phyloP scores from a whole-genome alignment of 495 filamentous ascomycete species.

The Entonaema liquescens region DNA sequence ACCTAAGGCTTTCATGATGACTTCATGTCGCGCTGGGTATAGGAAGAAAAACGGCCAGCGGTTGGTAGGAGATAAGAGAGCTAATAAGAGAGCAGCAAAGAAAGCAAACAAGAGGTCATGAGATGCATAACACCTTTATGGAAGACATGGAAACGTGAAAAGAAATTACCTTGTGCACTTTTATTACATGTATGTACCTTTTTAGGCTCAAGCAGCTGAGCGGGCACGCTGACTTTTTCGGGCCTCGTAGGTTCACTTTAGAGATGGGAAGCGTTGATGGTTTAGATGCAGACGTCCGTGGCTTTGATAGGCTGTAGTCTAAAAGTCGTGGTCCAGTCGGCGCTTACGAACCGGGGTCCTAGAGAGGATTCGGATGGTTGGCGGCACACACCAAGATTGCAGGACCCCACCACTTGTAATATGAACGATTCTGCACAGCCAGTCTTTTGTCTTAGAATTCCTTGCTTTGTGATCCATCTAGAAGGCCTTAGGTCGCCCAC shows the following conservation, averaged over 20 bases:
- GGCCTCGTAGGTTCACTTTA: conserved; percentile 37
- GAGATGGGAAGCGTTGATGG: conserved; percentile 42
- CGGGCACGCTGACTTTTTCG: conserved; percentile 38
- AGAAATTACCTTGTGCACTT: conserved; percentile 40
- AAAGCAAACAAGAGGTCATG: conserved; percentile 45
- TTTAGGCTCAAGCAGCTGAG: conserved; percentile 48
- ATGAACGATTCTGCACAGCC: conserved; percentile 53
- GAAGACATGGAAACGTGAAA: conserved; percentile 27
- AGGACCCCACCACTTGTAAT: conserved; percentile 55
- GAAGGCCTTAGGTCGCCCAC: conserved; percentile 44
- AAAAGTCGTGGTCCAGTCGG: conserved; percentile 57
- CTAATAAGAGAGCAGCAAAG: conserved; percentile 31
- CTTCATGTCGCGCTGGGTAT: conserved; percentile 40
- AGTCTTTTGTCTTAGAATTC: conserved; percentile 59
- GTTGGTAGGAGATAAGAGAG: conserved; percentile 37
- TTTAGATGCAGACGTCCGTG: conserved; percentile 41
- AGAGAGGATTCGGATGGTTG: conserved; percentile 56
- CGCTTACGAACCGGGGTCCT: conserved; percentile 59
- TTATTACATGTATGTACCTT: conserved; percentile 4
- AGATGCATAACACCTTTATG: conserved; percentile 39
- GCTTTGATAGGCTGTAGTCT: conserved; percentile 58
- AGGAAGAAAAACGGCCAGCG: conserved; percentile 40
- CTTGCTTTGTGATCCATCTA: conserved; percentile 51
- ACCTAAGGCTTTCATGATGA: conserved; percentile 50
- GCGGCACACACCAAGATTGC: conserved; percentile 55